Conservation (phyloP, 129 eudicot genomes). For the Logfia minima region DNA sequence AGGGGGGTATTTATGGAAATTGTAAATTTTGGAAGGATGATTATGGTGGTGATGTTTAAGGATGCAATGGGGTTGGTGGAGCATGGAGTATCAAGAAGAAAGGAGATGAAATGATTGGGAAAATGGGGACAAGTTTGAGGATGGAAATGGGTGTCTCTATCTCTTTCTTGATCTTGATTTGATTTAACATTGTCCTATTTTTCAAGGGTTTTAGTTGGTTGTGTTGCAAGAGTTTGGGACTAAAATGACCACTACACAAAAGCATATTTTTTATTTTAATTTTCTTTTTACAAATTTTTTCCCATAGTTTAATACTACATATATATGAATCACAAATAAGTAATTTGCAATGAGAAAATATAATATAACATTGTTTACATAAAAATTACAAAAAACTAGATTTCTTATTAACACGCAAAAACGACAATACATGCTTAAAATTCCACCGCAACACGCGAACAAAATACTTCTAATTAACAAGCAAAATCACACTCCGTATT, state of each 20-base stretch:
- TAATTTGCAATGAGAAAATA: too few species aligned
- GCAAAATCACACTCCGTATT: too few species aligned
- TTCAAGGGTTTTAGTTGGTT: conserved; percentile 24
- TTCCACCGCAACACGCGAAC: too few species aligned
- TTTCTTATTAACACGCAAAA: too few species aligned
- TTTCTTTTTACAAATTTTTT: neutral
- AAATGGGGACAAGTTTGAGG: conserved; percentile 37
- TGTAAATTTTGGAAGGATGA: conserved; percentile 19
- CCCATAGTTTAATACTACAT: too few species aligned
- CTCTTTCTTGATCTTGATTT: conserved; percentile 29
- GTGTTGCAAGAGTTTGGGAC: conserved; percentile 14
- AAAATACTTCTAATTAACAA: too few species aligned
- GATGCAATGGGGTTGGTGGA: conserved; percentile 31
- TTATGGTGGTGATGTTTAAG: conserved; percentile 19
- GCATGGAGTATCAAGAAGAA: conserved; percentile 35
- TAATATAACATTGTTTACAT: too few species aligned
- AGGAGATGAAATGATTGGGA: conserved; percentile 37
- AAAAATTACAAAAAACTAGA: too few species aligned
- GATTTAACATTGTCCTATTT: conserved; percentile 24
- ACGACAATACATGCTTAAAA: too few species aligned
- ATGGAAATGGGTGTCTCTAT: conserved; percentile 28
- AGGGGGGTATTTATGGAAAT: conserved; percentile 14
- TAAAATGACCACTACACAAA: neutral
- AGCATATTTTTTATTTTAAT: neutral
- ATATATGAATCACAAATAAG: too few species aligned